Conservation (phyloP, 441 rosid species). For the Jatropha podagrica region DNA sequence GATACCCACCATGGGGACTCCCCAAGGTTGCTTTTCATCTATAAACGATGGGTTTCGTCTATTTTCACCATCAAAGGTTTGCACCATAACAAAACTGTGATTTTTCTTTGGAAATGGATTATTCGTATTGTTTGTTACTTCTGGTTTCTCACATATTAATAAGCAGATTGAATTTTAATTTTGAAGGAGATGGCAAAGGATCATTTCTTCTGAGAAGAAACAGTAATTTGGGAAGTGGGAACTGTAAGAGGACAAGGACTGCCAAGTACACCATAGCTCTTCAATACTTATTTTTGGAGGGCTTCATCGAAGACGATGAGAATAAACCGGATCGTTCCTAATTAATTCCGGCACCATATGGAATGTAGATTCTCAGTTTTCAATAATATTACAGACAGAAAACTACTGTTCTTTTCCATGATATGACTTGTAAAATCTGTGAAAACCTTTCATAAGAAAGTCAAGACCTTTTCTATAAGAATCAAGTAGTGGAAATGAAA, state of each 20-base stretch:
- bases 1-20: conserved; percentile 72
- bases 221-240: conserved; percentile 24
- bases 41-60: conserved; percentile 69
- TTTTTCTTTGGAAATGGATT: conserved; percentile 8
- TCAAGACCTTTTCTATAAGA: too few relatives aligned
- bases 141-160: background rate
- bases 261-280: conserved; percentile 59
- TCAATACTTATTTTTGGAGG: conserved; percentile 48
- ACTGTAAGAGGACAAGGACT: conserved; percentile 22
- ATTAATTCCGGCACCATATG: background rate
- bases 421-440: background rate
- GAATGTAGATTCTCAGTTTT: background rate
- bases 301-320: conserved; percentile 36
- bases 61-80: conserved; percentile 66
- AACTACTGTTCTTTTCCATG: background rate
- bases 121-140: background rate
- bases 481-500: too few relatives aligned
- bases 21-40: conserved; percentile 67
- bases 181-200: conserved; percentile 63
- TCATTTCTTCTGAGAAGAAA: conserved; percentile 56
- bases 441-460: background rate
- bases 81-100: background rate
- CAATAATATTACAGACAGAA: background rate
- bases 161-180: background rate
- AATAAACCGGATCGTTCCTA: background rate